Conservation (phyloP, 768 basidiomycete species). For the Phanerochaete sordida region DNA sequence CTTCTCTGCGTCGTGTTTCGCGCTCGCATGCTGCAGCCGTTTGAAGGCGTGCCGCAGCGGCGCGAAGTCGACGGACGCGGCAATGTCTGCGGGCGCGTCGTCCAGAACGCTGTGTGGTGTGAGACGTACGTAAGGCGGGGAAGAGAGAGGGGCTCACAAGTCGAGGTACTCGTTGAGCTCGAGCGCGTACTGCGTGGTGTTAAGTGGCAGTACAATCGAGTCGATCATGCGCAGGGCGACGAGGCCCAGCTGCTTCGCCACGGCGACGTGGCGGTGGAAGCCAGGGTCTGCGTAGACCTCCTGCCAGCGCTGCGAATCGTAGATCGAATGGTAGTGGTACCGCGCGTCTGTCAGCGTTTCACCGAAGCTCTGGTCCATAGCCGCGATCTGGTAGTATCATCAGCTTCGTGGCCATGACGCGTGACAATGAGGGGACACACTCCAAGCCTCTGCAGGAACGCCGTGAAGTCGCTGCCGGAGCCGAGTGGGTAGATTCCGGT, state of each 20-base stretch:
- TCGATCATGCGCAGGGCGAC: constrained; percentile 49
- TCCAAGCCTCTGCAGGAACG: constrained; percentile 81
- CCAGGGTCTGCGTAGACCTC: constrained; percentile 61
- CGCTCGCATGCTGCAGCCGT: constrained; percentile 19
- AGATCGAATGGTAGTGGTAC: constrained; percentile 63
- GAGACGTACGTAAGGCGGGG: not conserved
- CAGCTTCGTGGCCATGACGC: not conserved
- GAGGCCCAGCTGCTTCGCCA: constrained; percentile 55
- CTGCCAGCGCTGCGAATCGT: constrained; percentile 57
- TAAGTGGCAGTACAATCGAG: constrained; percentile 57
- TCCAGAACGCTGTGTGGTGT: constrained; percentile 2
- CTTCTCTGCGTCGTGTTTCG: constrained; percentile 25
- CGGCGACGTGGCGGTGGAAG: constrained; percentile 55
- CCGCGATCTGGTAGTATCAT: constrained; percentile 25
- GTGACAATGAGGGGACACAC: constrained; percentile 32
- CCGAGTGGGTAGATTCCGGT: constrained; percentile 53
- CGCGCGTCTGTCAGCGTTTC: constrained; percentile 39
- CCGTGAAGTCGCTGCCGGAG: constrained; percentile 88
- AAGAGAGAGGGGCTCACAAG: constrained; percentile 32
- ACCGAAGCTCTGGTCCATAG: constrained; percentile 33
- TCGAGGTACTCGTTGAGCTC: constrained; percentile 53
- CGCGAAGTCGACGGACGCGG: constrained; percentile 17
- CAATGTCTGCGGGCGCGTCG: constrained; percentile 3
- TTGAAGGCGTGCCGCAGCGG: constrained; percentile 21
- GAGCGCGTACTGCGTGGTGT: constrained; percentile 63